These are phyloP conservation scores for Phialocephala subalpina DNA, from an alignment of 2,329 filamentous ascomycete species.

Conservation along the genomic window DNA sequence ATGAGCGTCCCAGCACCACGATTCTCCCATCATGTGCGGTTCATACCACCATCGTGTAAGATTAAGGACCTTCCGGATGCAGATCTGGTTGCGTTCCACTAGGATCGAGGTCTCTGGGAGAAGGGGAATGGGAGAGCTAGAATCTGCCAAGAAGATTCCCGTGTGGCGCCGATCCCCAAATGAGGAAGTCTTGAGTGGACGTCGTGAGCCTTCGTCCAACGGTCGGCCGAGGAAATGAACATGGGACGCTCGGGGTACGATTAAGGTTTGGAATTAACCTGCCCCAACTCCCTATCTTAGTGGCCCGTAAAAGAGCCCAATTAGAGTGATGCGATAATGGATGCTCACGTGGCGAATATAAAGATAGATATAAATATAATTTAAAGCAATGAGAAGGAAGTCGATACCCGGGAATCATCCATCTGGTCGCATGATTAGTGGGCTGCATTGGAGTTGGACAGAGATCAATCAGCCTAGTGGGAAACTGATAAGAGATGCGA, in stretches of 20 bases:
- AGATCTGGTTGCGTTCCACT: neutral
- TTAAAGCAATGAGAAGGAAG: neutral
- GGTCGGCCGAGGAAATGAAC: neutral
- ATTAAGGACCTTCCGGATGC: neutral
- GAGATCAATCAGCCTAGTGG: neutral
- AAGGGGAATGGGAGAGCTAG: neutral
- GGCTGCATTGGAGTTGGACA: neutral
- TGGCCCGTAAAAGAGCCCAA: neutral
- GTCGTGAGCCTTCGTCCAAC: neutral
- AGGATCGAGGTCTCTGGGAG: neutral
- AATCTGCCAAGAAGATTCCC: neutral
- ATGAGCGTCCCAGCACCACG: neutral
- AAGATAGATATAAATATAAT: constrained; percentile 9
- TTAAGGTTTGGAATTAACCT: neutral
- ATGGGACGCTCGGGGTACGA: neutral
- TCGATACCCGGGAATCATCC: neutral
- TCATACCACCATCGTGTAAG: neutral
- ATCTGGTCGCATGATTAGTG: constrained; percentile 2
- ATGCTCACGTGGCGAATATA: constrained; percentile 5
- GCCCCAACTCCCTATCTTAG: neutral
- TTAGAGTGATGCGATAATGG: neutral
- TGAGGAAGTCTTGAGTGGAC: neutral
- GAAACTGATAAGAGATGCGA: constrained; percentile 3
- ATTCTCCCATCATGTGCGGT: neutral
- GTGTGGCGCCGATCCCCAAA: neutral